These are phyloP conservation scores for Ceratobasidium sp. DNA, from an alignment of 1,284 basidiomycete genomes.

Conservation along the genomic window DNA sequence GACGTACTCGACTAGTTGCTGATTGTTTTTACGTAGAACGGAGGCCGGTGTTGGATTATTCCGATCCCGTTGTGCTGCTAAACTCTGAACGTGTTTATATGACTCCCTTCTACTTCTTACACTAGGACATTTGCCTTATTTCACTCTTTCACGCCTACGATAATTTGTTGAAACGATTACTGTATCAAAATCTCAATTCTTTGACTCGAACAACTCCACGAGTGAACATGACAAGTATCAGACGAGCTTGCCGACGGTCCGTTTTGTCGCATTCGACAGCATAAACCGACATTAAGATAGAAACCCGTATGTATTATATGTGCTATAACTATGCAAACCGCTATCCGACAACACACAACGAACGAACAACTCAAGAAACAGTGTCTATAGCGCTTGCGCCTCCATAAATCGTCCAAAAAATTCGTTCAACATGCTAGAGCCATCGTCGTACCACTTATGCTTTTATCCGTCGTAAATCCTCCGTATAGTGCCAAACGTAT, in stretches of 20 bases:
- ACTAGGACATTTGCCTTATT: not conserved
- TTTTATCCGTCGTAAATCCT: slow-evolving; percentile 1
- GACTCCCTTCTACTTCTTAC: not conserved
- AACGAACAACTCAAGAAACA: not conserved
- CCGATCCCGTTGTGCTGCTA: slow-evolving; percentile 44
- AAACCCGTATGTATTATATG: not conserved
- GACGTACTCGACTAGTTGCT: not conserved
- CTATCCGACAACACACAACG: not conserved
- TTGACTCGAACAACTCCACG: too few relatives aligned
- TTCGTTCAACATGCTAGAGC: not conserved
- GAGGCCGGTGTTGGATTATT: slow-evolving; percentile 40
- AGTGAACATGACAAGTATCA: too few relatives aligned
- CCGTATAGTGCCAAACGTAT: slow-evolving; percentile 72
- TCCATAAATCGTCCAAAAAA: not conserved
- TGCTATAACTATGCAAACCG: not conserved
- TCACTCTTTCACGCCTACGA: not conserved
- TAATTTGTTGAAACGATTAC: not conserved
- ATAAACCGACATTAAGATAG: not conserved
- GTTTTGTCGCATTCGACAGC: too few relatives aligned
- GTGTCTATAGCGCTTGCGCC: not conserved
- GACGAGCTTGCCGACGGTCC: too few relatives aligned
- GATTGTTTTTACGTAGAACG: slow-evolving; percentile 8
- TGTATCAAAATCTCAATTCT: not conserved
- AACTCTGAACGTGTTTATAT: not conserved
- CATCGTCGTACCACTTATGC: not conserved